Base-by-base conservation (phyloP, 768 basidiomycete genomes). In the Auricularia sp. region DNA sequence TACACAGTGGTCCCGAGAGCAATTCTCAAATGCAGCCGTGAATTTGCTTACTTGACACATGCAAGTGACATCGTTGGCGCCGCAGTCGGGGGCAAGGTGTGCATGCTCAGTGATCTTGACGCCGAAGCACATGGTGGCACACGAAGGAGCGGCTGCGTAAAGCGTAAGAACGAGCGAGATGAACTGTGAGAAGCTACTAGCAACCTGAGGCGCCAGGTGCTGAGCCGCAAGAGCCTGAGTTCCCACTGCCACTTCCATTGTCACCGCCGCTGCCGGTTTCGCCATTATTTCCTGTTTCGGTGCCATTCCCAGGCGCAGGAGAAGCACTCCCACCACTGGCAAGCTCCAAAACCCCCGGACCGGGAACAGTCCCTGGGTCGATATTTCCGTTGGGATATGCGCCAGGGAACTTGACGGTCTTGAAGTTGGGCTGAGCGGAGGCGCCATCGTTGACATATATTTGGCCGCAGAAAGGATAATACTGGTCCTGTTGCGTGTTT, bases 111-210 rank as follows among this genome's bases (percentile, higher is more conserved):
- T 33, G 29, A 59, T 1, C 34, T 59, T 59, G 24, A 59, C 56
- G 29, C 56, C 56, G 56, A 59, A 59, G 56, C 56, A 59, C 56
- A 59, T 59, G 13, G 56, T 33, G 11, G 56, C 56, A 29, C 56
- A 59, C 56, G 14, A 14, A 7, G 56, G 56, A 18, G 56, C 56
- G 29, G 21, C 56, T 59, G 24, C 7, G 13, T 8, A 45, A 51
- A 18, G 47, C 11, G 47, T 18, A 18, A 21, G 47, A 51, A 6
- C 16, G 47, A 6, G 21, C 47, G 18, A 18, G 5, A 18, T 8
- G 21, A 51, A 18, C 11, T 6, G 5, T 6, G 10, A 18, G 18
- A 6, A 18, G 47, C 47, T 51, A 18, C 0, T 10, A 5, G 1
- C 47, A 18, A 29, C 29, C 29, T 29, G 29, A 29, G 47, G 47